These are phyloP conservation scores for Davidsoniella virescens DNA, from an alignment of 2,329 filamentous ascomycete genomes.

Conservation along the genomic window DNA sequence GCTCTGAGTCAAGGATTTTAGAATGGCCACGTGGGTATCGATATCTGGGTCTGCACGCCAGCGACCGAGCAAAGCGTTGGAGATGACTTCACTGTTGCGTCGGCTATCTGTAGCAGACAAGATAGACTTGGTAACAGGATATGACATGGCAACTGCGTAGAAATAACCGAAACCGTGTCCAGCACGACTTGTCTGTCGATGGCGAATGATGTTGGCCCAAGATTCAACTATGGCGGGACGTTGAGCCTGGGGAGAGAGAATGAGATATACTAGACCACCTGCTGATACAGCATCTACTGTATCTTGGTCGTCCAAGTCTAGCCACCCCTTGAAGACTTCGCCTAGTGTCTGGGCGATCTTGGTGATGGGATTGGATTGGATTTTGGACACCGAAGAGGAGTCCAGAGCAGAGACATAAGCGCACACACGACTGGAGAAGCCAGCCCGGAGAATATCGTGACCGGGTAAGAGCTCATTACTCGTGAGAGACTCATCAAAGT, in stretches of 20 bases:
- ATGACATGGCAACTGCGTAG: conserved; percentile 34
- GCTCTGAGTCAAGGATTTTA: conserved; percentile 36
- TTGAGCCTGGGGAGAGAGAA: conserved; percentile 24
- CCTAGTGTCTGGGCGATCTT: conserved; percentile 1
- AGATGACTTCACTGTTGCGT: conserved; percentile 21
- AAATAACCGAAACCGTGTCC: conserved; percentile 34
- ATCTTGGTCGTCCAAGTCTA: conserved; percentile 34
- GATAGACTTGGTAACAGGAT: conserved; percentile 23
- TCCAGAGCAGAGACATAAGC: conserved; percentile 15
- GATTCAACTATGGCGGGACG: conserved; percentile 25
- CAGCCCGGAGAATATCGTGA: conserved; percentile 1
- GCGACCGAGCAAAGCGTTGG: conserved; percentile 30
- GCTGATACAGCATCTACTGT: conserved; percentile 32
- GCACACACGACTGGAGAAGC: conserved; percentile 2
- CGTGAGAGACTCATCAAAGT: no score
- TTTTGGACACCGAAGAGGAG: background rate
- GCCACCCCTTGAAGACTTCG: conserved; percentile 19
- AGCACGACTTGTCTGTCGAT: conserved; percentile 20
- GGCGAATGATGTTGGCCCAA: conserved; percentile 31
- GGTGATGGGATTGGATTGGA: background rate
- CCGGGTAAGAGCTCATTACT: background rate
- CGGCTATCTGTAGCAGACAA: background rate
- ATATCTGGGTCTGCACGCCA: conserved; percentile 35
- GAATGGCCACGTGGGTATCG: conserved; percentile 37
- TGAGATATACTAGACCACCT: conserved; percentile 33